Conservation (phyloP, 2,329 filamentous ascomycete genomes). For the Trichoderma sp. region DNA sequence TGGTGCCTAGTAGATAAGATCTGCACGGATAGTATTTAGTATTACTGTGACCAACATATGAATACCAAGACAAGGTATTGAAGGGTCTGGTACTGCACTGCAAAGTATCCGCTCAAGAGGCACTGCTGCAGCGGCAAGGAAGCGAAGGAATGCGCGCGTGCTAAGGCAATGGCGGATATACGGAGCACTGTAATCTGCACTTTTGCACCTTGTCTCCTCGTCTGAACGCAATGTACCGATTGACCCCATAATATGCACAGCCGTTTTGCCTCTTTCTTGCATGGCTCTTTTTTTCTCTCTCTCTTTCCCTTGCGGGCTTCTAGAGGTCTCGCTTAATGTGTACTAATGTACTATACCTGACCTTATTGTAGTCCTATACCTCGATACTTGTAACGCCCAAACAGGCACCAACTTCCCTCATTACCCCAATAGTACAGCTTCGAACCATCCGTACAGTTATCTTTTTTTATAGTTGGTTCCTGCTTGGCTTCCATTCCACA, state of each 20-base stretch:
- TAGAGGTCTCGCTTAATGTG: neutral
- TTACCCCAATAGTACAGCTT: neutral
- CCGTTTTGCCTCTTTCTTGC: neutral
- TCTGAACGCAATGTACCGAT: neutral
- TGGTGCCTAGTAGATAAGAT: neutral
- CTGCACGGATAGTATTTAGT: too few relatives aligned
- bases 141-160: constrained; percentile 8
- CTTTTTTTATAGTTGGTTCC: neutral
- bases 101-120: neutral
- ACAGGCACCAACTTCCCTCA: neutral
- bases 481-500: too few relatives aligned
- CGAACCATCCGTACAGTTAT: neutral
- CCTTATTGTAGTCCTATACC: neutral
- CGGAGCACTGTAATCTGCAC: neutral
- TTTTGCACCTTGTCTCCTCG: neutral
- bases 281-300: neutral
- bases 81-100: neutral
- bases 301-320: neutral
- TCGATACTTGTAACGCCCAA: neutral
- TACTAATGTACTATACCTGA: neutral
- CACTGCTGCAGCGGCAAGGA: constrained; percentile 2
- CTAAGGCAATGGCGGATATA: neutral
- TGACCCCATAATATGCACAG: neutral
- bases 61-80: neutral
- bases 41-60: too few relatives aligned